Evolutionary conservation across 768 basidiomycete species (phyloP), one percentile per base, ranked within the genome.

Genomic region (Filobasidium wieringae): DNA sequence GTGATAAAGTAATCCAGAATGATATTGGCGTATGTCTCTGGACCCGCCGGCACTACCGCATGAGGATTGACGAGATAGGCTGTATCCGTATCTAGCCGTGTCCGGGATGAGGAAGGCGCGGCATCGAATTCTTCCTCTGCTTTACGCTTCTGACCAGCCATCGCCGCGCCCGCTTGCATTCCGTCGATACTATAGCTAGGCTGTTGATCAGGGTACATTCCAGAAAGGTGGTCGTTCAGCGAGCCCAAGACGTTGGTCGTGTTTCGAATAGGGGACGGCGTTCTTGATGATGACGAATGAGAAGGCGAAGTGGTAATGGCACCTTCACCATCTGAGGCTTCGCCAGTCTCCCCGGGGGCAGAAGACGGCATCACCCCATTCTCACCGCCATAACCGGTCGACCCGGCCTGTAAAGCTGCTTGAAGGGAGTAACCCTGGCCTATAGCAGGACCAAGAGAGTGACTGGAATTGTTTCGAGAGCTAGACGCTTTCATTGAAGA

Each of bases 1-100:
- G 93, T 93, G 64, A 99, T 90, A 74, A 97, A 99, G 76, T 95
- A 97, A 76, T 96, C 93, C 65, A 99, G 79, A 59, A 99, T 90
- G 71, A 90, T 87, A 74, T 97, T 92, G 33, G 85, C 89, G 69
- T 97, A 96, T 7, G 65, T 67, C 45, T 74, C 71, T 7, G 76
- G 75, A 60, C 63, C 33, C 43, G 58, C 29, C 30, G 57, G 51
- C 14, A 43, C 55, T 7, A 43, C 32, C 15, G 47, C 34, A 31
- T 34, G 49, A 15, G 49, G 11, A 14, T 37, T 22, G 43, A 33
- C n/a, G 26, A 31, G 26, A 34, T 47, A 34, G 26, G n/a, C 53
- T 6, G 49, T 47, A 17, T 36, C 37, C 12, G 47, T 32, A 29
- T 55, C 51, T 29, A 34, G 27, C 39, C 41, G 15, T 11, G 37